Conservation (phyloP, 306 rosid species). For the Leucaena leucocephala region DNA sequence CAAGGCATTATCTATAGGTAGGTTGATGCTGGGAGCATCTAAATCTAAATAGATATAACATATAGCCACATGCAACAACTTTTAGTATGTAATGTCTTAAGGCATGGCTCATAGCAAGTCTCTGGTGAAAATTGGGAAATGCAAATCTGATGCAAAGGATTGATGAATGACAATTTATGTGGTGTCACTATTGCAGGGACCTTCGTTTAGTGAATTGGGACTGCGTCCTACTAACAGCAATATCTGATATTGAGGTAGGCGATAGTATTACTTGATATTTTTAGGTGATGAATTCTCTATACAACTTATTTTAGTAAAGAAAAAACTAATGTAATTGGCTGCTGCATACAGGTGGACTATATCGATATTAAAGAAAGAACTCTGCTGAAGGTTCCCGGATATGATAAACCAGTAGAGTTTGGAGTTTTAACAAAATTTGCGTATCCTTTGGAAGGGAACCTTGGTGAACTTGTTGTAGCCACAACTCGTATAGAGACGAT, state of each 20-base stretch:
- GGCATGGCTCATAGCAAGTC: background rate
- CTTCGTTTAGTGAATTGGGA: slow-evolving; percentile 94
- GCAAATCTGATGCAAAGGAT: background rate
- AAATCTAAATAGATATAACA: background rate
- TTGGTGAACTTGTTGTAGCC: slow-evolving; percentile 93
- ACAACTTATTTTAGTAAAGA: background rate
- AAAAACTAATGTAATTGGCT: slow-evolving; percentile 20
- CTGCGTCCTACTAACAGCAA: slow-evolving; percentile 85
- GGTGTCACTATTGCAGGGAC: slow-evolving; percentile 60
- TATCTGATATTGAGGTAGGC: slow-evolving; percentile 93
- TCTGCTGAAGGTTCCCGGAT: slow-evolving; percentile 74
- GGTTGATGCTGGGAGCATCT: slow-evolving; percentile 29
- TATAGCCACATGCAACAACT: background rate
- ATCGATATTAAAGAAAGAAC: slow-evolving; percentile 79
- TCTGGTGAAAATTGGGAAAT: background rate
- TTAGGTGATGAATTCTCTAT: slow-evolving; percentile 11
- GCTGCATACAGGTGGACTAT: slow-evolving; percentile 77
- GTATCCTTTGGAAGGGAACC: slow-evolving; percentile 75
- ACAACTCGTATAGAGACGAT: slow-evolving; percentile 95
- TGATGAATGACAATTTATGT: background rate
- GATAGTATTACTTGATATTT: background rate
- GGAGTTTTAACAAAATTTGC: slow-evolving; percentile 89
- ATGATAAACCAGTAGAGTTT: slow-evolving; percentile 80
- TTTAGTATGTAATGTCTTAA: background rate
- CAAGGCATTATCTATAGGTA: slow-evolving; percentile 86